These are phyloP conservation scores for Vachellia collinsii DNA, from an alignment of 306 rosid species.

Conservation along the genomic window DNA sequence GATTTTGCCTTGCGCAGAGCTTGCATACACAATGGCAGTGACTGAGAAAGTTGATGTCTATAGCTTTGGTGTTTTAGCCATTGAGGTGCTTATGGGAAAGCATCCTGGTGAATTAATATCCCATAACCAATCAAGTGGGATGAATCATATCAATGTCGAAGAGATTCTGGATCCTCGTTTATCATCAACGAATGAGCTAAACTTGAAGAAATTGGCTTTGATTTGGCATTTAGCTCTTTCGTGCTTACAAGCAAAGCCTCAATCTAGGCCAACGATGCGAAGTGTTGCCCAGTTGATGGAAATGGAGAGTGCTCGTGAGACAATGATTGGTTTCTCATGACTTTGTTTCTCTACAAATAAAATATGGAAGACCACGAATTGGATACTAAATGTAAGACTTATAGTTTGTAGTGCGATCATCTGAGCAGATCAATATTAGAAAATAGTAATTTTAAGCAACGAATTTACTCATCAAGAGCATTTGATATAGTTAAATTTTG, in stretches of 20 bases:
- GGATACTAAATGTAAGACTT: too few species aligned
- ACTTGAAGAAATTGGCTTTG: background rate
- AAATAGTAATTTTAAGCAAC: too few species aligned
- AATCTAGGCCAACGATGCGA: background rate
- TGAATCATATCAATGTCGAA: background rate
- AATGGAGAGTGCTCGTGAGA: background rate
- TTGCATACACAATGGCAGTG: background rate
- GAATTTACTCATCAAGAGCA: too few species aligned
- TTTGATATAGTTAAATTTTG: too few species aligned
- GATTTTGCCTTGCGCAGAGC: background rate
- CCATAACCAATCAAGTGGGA: too few species aligned
- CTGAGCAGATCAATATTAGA: too few species aligned
- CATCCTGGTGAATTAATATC: background rate
- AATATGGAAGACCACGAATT: too few species aligned
- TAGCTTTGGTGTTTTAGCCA: constrained; percentile 7
- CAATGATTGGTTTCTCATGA: too few species aligned
- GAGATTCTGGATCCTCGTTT: background rate
- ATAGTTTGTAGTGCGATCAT: too few species aligned
- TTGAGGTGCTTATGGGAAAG: background rate
- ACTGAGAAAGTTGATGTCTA: background rate
- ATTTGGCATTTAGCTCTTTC: background rate
- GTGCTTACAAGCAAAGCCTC: background rate
- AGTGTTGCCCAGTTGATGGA: background rate
- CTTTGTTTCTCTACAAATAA: too few species aligned
- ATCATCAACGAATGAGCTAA: background rate